Evolutionary conservation across 164 flowering plant species (phyloP), one percentile per base, ranked within the genome.

Genomic region (Nymphaea colorata): DNA sequence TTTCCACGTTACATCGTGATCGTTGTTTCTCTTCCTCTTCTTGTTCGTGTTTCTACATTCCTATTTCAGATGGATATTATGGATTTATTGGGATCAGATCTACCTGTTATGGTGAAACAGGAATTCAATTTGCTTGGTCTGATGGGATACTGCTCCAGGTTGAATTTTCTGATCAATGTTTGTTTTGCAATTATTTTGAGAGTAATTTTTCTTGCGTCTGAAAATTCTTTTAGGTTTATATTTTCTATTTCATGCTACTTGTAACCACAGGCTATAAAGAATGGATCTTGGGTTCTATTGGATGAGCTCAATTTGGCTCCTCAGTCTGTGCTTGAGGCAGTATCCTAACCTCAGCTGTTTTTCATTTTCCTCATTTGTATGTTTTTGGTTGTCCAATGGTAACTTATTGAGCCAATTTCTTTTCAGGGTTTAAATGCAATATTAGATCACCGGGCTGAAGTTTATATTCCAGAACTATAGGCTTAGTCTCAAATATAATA

Each of bases 281-380:
- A 84, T 59, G 99, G 99, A 59, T 80, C 79, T 71, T 95, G 99
- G 99, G 96, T 92, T 72, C 69, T 92, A 78, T 78, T 95, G 64
- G 99, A 95, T 83, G 99, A 95, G 79, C 91, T 95, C 66, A 95
- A 95, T 83, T 90, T 92, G 70, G 98, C 99, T 71, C 96, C 97
- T 42, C 99, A 95, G 74, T 89, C 99, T 74, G 99, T 95, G 42
- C 76, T 95, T 64, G 99, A 95, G 91, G 98, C 44, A 76, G 11
- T 45, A 10, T 10, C 11, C 53, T 10, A 45, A 45, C 11, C 53
- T 45, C 11, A 25, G 53, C 11, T 45, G 53, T 5, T 45, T 10
- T 45, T 45, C 53, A 0, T 25, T 25, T 25, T 45, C 7, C 7
- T 45, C 53, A 45, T 45, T 45, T 10, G 5, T 45, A 5, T 45